Evolutionary conservation across 208 protist species (phyloP), one percentile per base, ranked within the genome.

Genomic region (Vickermania spadyakhi): DNA sequence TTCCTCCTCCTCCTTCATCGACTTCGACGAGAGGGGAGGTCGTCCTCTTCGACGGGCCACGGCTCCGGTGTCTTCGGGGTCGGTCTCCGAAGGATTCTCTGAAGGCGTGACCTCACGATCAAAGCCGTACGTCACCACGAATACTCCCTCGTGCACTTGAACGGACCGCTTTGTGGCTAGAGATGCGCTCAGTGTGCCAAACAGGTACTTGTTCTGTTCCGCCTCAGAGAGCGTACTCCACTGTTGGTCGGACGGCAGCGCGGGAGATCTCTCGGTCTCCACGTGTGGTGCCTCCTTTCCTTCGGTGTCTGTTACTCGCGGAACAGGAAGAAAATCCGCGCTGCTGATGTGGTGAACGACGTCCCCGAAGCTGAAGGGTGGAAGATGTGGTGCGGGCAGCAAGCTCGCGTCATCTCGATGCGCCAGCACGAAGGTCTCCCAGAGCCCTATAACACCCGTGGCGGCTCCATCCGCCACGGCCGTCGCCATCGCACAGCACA

Each of bases 341-440:
- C 66, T 62, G 2, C 71, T 73, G 4, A 91, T 49, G 18, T 59
- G 65, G 7, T 79, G 75, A 5, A 36, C 31, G 2, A 70, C 18
- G 50, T 91, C 84, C 22, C 76, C 70, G 55, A 85, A 81, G 62
- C 77, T 86, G 57, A 89, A 94, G 0, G 81, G 87, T 25, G 65
- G 72, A 42, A 58, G 56, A 30, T 94, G 81, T 31, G 87, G 75
- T 0, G 62, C 72, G 4, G 76, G 65, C 31, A 86, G 66, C 0
- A 58, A 53, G 0, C 57, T 1, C 14, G 50, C 31, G 52, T 63
- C 57, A 28, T 79, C 72, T 21, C 74, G 64, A 29, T 76, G 45
- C 23, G 13, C 52, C 5, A 70, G 62, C 2, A 86, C 66, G 70
- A 73, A 81, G 0, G 51, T 28, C 23, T 66, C 45, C 79, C 79